Base-by-base conservation (phyloP, 306 rosid genomes). In the Citrullus mucosospermus region DNA sequence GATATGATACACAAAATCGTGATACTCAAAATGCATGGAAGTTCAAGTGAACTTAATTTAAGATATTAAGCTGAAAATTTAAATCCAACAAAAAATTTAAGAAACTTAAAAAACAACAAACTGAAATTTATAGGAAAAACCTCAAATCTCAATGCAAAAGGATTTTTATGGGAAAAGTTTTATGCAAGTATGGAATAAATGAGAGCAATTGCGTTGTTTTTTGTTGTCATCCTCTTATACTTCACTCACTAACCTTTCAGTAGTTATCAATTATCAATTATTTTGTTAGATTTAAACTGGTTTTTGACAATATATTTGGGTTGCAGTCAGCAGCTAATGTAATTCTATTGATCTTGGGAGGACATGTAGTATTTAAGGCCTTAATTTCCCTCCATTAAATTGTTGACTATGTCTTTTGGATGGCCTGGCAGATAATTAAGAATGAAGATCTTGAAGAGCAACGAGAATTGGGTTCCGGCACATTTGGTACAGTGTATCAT, bases 361-460 rank as follows among this genome's bases (percentile, higher is more conserved):
- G 14, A 48, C 59, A 48, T 71, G 2, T 48, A 48, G 59, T 43
- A 71, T 28, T 71, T 71, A 46, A 48, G 57, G 22, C 32, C 32
- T 71, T 71, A 44, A 38, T 20, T 5, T 6, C 76, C 38, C 76
- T 44, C 36, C 56, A 22, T 74, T 74, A 32, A 10, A 51, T 74
- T 74, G 30, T 32, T 66, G 41, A 43, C 66, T 16, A 13, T 75
- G 75, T 79, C 63, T 77, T 83, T 68, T 66, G 82, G 65, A 78
- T 84, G 72, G 39, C 58, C 60, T 70, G 56, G 14, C 80, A 91
- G 97, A 84, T 88, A 65, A 91, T 91, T 75, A 87, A 85, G 82
- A 91, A 91, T 84, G 93, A 88, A 11, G 97, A 91, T 88, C 97
- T 91, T 84, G 97, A 91, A 87, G 97, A 91, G 82, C 86, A 88